These are phyloP conservation scores for Neoboletus magnificus DNA, from an alignment of 768 basidiomycete species.

Conservation along the genomic window DNA sequence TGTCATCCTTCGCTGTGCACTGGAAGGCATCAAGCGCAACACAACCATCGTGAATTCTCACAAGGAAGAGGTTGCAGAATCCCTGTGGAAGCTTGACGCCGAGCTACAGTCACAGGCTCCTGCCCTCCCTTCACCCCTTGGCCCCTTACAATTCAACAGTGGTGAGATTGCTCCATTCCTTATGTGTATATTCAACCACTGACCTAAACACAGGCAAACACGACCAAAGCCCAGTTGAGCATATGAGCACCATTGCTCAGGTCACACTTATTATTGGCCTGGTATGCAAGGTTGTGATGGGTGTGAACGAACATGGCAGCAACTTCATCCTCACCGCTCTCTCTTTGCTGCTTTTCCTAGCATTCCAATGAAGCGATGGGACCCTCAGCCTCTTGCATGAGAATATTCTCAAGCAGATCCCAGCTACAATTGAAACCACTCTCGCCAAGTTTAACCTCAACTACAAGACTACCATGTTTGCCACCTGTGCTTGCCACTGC, in stretches of 20 bases:
- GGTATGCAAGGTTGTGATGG: slow-evolving; percentile 12
- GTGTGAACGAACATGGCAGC: slow-evolving; percentile 4
- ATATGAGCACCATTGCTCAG: slow-evolving; percentile 6
- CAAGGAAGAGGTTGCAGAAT: neutral
- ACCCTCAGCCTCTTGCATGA: neutral
- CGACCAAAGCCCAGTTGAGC: no score
- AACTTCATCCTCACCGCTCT: slow-evolving; percentile 23
- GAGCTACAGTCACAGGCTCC: neutral
- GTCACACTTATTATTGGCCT: neutral
- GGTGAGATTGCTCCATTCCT: neutral
- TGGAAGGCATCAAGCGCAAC: no score
- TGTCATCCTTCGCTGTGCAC: no score
- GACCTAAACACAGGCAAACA: no score
- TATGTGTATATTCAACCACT: no score
- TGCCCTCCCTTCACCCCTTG: no score
- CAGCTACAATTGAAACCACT: neutral
- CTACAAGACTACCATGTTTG: neutral
- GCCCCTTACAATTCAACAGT: neutral
- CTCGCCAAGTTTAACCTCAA: neutral
- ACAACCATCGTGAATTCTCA: no score
- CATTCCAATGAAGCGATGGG: neutral
- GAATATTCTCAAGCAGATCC: slow-evolving; percentile 3
- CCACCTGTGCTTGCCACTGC: neutral
- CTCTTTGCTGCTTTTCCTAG: neutral
- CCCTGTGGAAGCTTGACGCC: neutral